phyloP scores from a whole-genome alignment of 345 rosid genomes.

The Theobroma cacao region DNA sequence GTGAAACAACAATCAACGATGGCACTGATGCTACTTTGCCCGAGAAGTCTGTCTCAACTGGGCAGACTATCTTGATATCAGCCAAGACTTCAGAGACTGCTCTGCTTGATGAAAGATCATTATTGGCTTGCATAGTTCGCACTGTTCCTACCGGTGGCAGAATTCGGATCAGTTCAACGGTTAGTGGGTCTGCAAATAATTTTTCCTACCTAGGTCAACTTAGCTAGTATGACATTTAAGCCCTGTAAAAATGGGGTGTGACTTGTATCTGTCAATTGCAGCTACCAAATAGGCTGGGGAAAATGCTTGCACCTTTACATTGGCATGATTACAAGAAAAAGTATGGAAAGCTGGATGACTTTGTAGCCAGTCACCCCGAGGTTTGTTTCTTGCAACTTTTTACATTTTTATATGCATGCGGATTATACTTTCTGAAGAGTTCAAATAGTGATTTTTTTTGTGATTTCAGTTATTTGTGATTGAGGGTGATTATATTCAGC shows the following conservation, averaged over 20 bases:
- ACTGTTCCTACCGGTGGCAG: slow-evolving; percentile 95
- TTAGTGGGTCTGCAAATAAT: slow-evolving; percentile 29
- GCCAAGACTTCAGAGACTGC: slow-evolving; percentile 49
- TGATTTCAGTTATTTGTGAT: slow-evolving; percentile 72
- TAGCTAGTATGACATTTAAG: slow-evolving; percentile 3
- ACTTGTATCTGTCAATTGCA: slow-evolving; percentile 31
- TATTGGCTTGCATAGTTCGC: slow-evolving; percentile 88
- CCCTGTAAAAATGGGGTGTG: not conserved
- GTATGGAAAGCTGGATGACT: slow-evolving; percentile 95
- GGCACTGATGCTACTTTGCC: slow-evolving; percentile 31
- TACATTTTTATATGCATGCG: not conserved
- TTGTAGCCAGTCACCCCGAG: slow-evolving; percentile 75
- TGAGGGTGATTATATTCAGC: slow-evolving; percentile 85
- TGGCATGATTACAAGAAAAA: slow-evolving; percentile 95
- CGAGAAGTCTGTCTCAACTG: slow-evolving; percentile 42
- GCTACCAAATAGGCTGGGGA: slow-evolving; percentile 92
- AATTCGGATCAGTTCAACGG: slow-evolving; percentile 87
- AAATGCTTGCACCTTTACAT: slow-evolving; percentile 94
- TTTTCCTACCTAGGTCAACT: not conserved
- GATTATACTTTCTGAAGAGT: slow-evolving; percentile 7
- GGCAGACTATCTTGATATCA: slow-evolving; percentile 25
- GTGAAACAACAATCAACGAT: slow-evolving; percentile 30
- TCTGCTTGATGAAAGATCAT: slow-evolving; percentile 81
- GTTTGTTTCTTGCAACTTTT: slow-evolving; percentile 35
- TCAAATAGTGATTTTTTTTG: slow-evolving; percentile 30